A percentile compares a stretch with the other conserved stretches of the same genome.
Conservation (phyloP, 1,284 basidiomycete genomes). For the Puccinia polysora region DNA sequence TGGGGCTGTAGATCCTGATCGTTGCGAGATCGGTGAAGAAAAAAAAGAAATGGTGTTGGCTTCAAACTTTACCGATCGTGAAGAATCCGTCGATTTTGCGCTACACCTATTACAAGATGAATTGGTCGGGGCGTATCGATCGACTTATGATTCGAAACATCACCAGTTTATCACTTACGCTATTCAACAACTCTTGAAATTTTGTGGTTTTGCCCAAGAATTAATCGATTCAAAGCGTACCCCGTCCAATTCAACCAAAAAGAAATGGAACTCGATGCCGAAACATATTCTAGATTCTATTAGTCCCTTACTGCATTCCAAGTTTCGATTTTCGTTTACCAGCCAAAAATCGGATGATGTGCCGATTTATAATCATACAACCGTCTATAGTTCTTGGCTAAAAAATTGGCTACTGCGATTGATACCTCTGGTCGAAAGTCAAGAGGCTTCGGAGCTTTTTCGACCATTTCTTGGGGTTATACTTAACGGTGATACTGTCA, state of each 20-base stretch:
- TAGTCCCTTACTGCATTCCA: constrained; percentile 75
- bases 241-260: constrained; percentile 63
- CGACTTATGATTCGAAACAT: constrained; percentile 87
- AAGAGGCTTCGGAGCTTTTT: constrained; percentile 68
- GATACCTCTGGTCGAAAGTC: constrained; percentile 60
- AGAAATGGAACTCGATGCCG: constrained; percentile 71
- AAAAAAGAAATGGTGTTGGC: constrained; percentile 69
- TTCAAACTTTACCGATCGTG: constrained; percentile 75
- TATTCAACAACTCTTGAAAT: constrained; percentile 84
- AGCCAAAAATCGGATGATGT: constrained; percentile 53
- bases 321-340: constrained; percentile 57
- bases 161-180: constrained; percentile 84
- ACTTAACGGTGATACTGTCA: constrained; percentile 79
- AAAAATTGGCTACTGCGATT: constrained; percentile 82
- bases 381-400: constrained; percentile 93
- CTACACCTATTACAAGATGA: constrained; percentile 79
- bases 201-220: constrained; percentile 76
- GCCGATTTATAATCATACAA: constrained; percentile 69
- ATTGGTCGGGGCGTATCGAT: constrained; percentile 84
- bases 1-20: constrained; percentile 92
- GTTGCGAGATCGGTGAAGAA: constrained; percentile 66
- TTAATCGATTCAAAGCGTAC: constrained; percentile 58
- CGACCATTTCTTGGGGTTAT: constrained; percentile 72
- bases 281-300: constrained; percentile 82
- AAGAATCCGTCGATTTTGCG: constrained; percentile 74